Evolutionary conservation across 495 filamentous ascomycete species (phyloP).

Genomic region (Hypoxylon lienhwacheense): DNA sequence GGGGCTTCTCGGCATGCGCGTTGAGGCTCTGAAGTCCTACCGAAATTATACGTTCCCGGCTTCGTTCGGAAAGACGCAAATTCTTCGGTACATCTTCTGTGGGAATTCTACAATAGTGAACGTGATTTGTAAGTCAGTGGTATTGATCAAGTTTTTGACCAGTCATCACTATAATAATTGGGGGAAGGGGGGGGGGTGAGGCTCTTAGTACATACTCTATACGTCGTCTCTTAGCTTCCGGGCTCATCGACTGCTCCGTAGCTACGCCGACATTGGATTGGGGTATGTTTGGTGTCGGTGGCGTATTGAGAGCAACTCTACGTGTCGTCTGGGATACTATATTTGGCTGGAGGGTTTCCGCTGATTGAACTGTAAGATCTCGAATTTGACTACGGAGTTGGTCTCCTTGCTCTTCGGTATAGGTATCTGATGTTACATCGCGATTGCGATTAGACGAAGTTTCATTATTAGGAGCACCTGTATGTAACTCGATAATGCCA

Average conservation of each 20-base stretch:
- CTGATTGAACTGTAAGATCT: no score
- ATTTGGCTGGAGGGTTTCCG: no score
- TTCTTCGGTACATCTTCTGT: no score
- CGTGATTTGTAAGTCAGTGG: constrained; percentile 7
- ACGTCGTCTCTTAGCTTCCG: constrained; percentile 34
- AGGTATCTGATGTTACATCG: no score
- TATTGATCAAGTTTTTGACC: not conserved
- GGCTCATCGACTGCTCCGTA: constrained; percentile 8
- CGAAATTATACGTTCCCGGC: not conserved
- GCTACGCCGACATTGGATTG: not conserved
- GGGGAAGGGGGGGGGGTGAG: not conserved
- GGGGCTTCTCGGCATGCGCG: constrained; percentile 49
- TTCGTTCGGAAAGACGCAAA: constrained; percentile 3
- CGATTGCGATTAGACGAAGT: no score
- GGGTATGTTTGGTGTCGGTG: constrained; percentile 22
- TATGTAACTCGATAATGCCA: constrained; percentile 38
- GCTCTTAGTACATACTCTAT: constrained; percentile 30
- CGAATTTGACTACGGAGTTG: constrained; percentile 9
- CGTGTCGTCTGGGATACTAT: no score
- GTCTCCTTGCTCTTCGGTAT: no score
- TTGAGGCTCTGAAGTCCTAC: constrained; percentile 15
- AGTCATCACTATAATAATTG: not conserved
- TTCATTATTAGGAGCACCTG: no score
- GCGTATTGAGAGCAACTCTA: constrained; percentile 26
- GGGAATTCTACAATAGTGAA: constrained; percentile 7